Percentiles rank a stretch among this genome's conserved stretches.
These are phyloP conservation scores for Lactarius trivialis DNA, from an alignment of 768 basidiomycete genomes.

Conservation along the genomic window DNA sequence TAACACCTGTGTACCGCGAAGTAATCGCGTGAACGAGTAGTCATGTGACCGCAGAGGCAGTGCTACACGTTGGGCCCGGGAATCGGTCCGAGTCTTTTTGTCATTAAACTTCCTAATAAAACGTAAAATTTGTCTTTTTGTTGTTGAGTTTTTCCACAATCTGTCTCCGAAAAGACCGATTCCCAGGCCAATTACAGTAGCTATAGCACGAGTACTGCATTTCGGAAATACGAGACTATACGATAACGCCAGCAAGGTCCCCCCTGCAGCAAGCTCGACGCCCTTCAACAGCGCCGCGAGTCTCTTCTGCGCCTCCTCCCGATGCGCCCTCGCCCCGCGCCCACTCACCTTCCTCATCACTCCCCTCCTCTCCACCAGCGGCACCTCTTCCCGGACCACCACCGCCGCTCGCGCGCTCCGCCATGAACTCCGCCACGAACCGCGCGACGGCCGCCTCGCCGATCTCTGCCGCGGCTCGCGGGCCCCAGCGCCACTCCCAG, in stretches of 20 bases:
- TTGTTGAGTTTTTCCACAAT: too few species aligned
- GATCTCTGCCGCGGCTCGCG: slow-evolving; percentile 72
- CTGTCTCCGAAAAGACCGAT: too few species aligned
- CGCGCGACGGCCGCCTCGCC: slow-evolving; percentile 67
- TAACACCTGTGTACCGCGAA: too few species aligned
- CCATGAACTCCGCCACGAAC: slow-evolving; percentile 82
- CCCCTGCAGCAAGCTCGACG: slow-evolving; percentile 60
- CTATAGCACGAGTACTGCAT: background rate
- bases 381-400: background rate
- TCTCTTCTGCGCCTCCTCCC: slow-evolving; percentile 31
- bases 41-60: too few species aligned
- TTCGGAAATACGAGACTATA: background rate
- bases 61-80: too few species aligned
- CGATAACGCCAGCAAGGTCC: slow-evolving; percentile 38
- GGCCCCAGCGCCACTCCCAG: slow-evolving; percentile 85
- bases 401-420: slow-evolving; percentile 29
- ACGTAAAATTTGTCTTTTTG: too few species aligned
- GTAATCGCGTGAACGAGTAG: too few species aligned
- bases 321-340: slow-evolving; percentile 16
- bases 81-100: too few species aligned
- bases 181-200: too few species aligned
- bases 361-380: background rate
- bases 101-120: too few species aligned
- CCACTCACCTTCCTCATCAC: slow-evolving; percentile 21
- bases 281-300: slow-evolving; percentile 46